Base-by-base conservation (phyloP, 2,329 filamentous ascomycete species). In the Bipolaris oryzae region DNA sequence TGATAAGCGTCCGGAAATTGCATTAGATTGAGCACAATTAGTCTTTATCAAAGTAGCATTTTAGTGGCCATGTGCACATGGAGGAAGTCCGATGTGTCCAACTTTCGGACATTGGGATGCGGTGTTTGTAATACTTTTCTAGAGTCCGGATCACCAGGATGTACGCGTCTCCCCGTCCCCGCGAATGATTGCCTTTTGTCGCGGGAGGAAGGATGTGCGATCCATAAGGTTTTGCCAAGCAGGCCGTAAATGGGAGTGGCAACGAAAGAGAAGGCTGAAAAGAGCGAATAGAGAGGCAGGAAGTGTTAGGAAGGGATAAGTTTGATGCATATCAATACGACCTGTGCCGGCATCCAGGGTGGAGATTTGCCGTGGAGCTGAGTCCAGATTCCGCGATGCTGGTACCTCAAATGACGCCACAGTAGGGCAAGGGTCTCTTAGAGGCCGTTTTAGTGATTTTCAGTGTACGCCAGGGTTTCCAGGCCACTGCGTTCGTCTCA, bases 1-100 rank as follows among this genome's bases (percentile, higher is more conserved):
- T 39, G 35, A 35, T 35, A 48, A 43, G 53, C 47, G 53, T 60
- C 42, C 63, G 61, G 57, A 63, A 57, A 66, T 64, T 66, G 55
- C 59, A 61, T 64, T 38, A 46, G 62, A 52, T 50, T 60, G 61
- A 61, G 55, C 57, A 62, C 53, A 47, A 53, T 57, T 46, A 59
- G 59, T 37, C 34, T 62, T 58, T 61, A 62, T 62, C 53, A 55
- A 63, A 59, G 54, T 57, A 51, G 45, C 48, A 55, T 51, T 21
- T 54, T 50, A 51, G 44, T 48, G 43, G 49, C 46, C 37, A 47
- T 37, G 44, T 34, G 38, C 31, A 13, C 41, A 48, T 50, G 33
- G 39, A 62, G 50, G 38, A 56, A 55, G 61, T 55, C 57, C 55
- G 49, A 56, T 60, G 38, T 39, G 38, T 39, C 48, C 20, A 43